A percentile compares a stretch with the other conserved stretches of the same genome.
Conservation (phyloP, 306 rosid genomes). For the Fragaria vesca region DNA sequence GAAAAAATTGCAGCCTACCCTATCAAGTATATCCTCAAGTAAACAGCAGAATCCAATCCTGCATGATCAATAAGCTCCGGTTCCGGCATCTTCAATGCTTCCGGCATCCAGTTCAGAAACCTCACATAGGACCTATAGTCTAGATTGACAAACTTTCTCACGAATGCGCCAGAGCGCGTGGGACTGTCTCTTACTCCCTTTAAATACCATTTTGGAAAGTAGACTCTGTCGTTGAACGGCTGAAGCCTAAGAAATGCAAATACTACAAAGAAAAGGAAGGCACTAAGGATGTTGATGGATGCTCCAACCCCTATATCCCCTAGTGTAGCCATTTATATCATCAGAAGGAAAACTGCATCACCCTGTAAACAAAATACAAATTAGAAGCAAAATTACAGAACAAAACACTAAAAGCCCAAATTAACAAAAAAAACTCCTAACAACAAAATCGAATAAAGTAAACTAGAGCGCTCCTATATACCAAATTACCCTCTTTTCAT, state of each 20-base stretch:
- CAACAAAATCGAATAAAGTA: background rate
- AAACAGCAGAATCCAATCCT: slow-evolving; percentile 93
- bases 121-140: slow-evolving; percentile 72
- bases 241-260: slow-evolving; percentile 94
- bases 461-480: background rate
- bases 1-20: slow-evolving; percentile 51
- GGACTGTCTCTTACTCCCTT: slow-evolving; percentile 85
- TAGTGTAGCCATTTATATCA: slow-evolving; percentile 65
- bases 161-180: slow-evolving; percentile 59
- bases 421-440: background rate
- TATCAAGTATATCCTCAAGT: slow-evolving; percentile 85
- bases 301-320: slow-evolving; percentile 75
- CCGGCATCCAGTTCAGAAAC: slow-evolving; percentile 95
- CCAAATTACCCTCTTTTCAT: background rate
- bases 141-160: slow-evolving; percentile 74
- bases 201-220: slow-evolving; percentile 95
- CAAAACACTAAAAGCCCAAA: background rate
- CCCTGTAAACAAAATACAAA: slow-evolving; percentile 37
- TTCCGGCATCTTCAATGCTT: slow-evolving; percentile 90
- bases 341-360: slow-evolving; percentile 7
- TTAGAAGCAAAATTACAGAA: background rate
- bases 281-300: slow-evolving; percentile 67
- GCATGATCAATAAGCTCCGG: slow-evolving; percentile 96
- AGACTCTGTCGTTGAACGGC: slow-evolving; percentile 90
- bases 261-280: slow-evolving; percentile 66